Evolutionary conservation across 2,329 filamentous ascomycete species (phyloP).

Genomic region (Fusarium sulawesiense): DNA sequence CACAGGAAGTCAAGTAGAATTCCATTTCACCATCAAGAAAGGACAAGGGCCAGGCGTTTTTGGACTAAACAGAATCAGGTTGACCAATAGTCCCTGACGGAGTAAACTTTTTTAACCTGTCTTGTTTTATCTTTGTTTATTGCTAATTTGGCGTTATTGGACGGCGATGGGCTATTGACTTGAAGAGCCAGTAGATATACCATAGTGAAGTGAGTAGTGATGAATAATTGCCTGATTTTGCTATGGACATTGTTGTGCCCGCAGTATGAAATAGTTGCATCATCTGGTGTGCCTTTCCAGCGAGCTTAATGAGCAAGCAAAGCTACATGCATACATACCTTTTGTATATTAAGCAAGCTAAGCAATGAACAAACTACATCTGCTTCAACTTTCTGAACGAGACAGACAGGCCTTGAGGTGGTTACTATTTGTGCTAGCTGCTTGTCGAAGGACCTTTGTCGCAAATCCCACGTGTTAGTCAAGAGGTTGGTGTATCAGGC

Average conservation of each 20-base stretch:
- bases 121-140: constrained; percentile 4
- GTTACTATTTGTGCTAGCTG: background rate
- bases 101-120: constrained; percentile 14
- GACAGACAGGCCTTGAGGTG: background rate
- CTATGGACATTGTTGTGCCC: background rate
- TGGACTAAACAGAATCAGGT: constrained; percentile 22
- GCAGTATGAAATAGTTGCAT: background rate
- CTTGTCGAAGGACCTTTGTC: background rate
- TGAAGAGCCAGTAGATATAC: constrained; percentile 15
- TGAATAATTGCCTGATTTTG: background rate
- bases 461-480: constrained; percentile 10
- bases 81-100: constrained; percentile 10
- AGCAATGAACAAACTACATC: background rate
- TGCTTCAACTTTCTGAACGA: background rate
- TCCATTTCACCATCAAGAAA: background rate
- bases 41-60: constrained; percentile 31
- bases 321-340: background rate
- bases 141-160: constrained; percentile 26
- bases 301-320: background rate
- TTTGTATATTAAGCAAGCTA: background rate
- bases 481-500: background rate
- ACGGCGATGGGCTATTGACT: background rate
- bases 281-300: background rate
- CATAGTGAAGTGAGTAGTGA: constrained; percentile 20
- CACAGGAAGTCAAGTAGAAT: constrained; percentile 42